These are phyloP conservation scores for Sphaerosporella brunnea DNA, from an alignment of 495 filamentous ascomycete genomes.

Conservation along the genomic window DNA sequence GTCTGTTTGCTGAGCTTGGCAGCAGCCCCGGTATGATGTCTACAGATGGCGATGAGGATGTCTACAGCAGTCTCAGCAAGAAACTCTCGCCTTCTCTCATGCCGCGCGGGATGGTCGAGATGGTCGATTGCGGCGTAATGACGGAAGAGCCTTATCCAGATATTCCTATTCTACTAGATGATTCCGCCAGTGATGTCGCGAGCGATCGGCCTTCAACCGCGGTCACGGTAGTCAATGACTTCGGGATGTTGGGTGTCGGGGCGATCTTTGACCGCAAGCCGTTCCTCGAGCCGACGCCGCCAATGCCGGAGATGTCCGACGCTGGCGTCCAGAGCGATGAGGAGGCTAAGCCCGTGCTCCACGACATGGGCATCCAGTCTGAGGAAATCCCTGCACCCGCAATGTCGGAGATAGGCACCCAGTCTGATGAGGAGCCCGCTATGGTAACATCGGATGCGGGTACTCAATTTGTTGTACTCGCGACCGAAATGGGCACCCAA, in stretches of 20 bases:
- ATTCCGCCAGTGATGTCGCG: background rate
- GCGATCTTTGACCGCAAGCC: background rate
- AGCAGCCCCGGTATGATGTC: conserved; percentile 29
- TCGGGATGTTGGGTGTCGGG: background rate
- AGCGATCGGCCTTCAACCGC: conserved; percentile 2
- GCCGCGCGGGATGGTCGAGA: conserved; percentile 29
- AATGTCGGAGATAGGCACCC: background rate
- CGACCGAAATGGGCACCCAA: background rate
- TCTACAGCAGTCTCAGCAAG: conserved; percentile 20
- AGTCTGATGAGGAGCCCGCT: background rate
- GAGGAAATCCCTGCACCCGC: conserved; percentile 3
- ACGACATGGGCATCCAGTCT: conserved; percentile 10
- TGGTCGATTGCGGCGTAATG: conserved; percentile 76
- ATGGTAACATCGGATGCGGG: background rate
- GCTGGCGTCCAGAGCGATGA: conserved; percentile 3
- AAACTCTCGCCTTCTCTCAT: conserved; percentile 17
- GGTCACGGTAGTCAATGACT: background rate
- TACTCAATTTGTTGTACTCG: background rate
- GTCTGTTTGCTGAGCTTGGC: conserved; percentile 75
- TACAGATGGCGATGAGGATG: conserved; percentile 13
- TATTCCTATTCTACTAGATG: conserved; percentile 27
- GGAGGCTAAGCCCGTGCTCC: conserved; percentile 1
- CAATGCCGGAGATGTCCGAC: background rate
- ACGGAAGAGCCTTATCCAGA: conserved; percentile 45
- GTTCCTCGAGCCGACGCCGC: background rate